A percentile compares a stretch with the other conserved stretches of the same genome.
Evolutionary conservation across 1,139 yeast species (phyloP).

Genomic region (Eremothecium gossypii): DNA sequence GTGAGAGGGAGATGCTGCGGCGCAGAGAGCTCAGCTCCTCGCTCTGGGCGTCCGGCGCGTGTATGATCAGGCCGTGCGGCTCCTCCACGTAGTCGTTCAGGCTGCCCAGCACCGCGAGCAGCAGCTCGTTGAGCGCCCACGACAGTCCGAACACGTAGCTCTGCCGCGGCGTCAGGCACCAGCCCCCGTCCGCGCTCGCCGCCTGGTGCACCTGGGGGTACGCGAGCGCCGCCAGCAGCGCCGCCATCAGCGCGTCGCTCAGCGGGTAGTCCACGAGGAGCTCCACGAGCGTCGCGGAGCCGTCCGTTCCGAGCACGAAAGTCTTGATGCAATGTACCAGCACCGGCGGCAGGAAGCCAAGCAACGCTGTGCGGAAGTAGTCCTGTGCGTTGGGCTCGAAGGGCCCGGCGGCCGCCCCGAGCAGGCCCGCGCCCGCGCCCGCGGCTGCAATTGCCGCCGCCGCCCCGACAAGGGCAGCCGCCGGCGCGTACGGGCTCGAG

Average conservation of each 20-base stretch:
- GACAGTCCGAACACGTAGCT: conserved; percentile 28
- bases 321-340: conserved; percentile 23
- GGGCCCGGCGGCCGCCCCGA: conserved; percentile 6
- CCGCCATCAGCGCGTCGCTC: conserved; percentile 27
- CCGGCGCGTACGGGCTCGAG: conserved; percentile 14
- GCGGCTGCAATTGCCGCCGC: too few relatives aligned
- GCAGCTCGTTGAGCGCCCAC: conserved; percentile 28
- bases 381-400: conserved; percentile 31
- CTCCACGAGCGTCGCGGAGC: conserved; percentile 15
- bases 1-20: conserved; percentile 24
- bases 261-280: conserved; percentile 23
- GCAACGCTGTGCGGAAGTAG: conserved; percentile 27
- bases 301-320: conserved; percentile 20
- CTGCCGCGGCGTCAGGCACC: conserved; percentile 31
- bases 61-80: conserved; percentile 3
- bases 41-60: neutral
- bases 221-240: conserved; percentile 27
- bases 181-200: conserved; percentile 7
- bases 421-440: too few relatives aligned
- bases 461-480: too few relatives aligned
- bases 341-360: conserved; percentile 30
- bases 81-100: conserved; percentile 23
- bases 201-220: conserved; percentile 29
- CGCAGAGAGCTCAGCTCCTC: conserved; percentile 10
- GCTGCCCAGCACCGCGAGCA: conserved; percentile 21